A percentile compares a stretch with the other conserved stretches of the same genome.
Evolutionary conservation across 2,329 filamentous ascomycete species (phyloP).

Genomic region (Rutstroemia sp.): DNA sequence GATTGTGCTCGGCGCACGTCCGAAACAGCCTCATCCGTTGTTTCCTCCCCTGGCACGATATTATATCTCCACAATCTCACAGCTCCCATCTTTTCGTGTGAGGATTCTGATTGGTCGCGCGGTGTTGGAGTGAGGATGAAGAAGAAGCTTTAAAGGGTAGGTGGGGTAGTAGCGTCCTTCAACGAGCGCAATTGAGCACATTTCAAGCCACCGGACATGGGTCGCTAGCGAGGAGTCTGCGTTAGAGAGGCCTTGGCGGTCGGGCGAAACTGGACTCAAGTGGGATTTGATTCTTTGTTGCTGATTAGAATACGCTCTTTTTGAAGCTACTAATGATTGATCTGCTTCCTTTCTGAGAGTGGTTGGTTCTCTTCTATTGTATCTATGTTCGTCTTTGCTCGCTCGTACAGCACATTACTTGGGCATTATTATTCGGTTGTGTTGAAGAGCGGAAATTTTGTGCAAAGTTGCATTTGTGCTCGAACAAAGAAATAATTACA

Average conservation of each 20-base stretch:
- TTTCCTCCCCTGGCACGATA: too few relatives aligned
- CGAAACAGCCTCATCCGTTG: too few relatives aligned
- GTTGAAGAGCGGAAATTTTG: not conserved
- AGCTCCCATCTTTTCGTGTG: too few relatives aligned
- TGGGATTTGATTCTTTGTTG: too few relatives aligned
- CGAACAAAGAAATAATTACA: not conserved
- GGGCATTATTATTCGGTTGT: not conserved
- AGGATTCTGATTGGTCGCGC: not conserved
- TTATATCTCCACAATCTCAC: too few relatives aligned
- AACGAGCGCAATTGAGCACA: conserved; percentile 12
- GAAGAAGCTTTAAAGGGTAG: not conserved
- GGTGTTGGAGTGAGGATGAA: not conserved
- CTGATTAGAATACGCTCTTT: not conserved
- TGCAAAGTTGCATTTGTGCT: not conserved
- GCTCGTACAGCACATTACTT: not conserved
- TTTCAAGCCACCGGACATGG: conserved; percentile 9
- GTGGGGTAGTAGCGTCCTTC: not conserved
- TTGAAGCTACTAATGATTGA: too few relatives aligned
- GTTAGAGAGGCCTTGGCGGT: not conserved
- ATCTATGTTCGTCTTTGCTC: not conserved
- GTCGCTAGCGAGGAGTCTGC: not conserved
- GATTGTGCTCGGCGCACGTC: too few relatives aligned
- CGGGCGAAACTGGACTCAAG: not conserved
- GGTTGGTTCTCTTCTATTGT: not conserved
- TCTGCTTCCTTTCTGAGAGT: too few relatives aligned